Conservation (phyloP, 169 alveolate species). For the Perkinsus chesapeaki region DNA sequence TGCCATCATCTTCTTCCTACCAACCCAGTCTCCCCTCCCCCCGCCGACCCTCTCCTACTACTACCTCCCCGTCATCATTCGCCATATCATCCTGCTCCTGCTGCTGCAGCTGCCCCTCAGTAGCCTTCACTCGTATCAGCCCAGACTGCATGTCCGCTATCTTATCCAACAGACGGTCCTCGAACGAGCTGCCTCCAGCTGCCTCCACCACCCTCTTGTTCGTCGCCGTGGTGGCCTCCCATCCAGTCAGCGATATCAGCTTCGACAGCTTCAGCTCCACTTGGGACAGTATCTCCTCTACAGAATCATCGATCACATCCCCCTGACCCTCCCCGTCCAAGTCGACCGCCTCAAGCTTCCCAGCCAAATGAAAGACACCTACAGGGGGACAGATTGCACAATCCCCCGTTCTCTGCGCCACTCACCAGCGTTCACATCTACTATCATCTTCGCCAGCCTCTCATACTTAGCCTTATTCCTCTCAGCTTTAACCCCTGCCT, state of each 20-base stretch:
- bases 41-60: background rate
- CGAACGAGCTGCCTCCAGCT: background rate
- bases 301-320: conserved; percentile 14
- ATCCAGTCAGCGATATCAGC: background rate
- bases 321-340: conserved; percentile 11
- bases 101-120: background rate
- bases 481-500: conserved; percentile 53
- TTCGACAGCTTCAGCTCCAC: conserved; percentile 16
- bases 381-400: conserved; percentile 10
- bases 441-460: conserved; percentile 49
- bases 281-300: conserved; percentile 29
- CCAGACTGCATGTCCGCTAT: background rate
- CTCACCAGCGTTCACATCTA: conserved; percentile 64
- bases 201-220: background rate
- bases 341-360: background rate
- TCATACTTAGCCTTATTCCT: conserved; percentile 59
- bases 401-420: conserved; percentile 14
- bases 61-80: background rate
- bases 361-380: background rate
- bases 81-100: background rate
- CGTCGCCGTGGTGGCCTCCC: background rate
- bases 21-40: background rate
- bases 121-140: background rate
- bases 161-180: background rate
- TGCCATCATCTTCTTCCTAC: background rate